A percentile compares a stretch with the other conserved stretches of the same genome.
phyloP scores from a whole-genome alignment of 1,284 basidiomycete species.

The Ustilago nuda region DNA sequence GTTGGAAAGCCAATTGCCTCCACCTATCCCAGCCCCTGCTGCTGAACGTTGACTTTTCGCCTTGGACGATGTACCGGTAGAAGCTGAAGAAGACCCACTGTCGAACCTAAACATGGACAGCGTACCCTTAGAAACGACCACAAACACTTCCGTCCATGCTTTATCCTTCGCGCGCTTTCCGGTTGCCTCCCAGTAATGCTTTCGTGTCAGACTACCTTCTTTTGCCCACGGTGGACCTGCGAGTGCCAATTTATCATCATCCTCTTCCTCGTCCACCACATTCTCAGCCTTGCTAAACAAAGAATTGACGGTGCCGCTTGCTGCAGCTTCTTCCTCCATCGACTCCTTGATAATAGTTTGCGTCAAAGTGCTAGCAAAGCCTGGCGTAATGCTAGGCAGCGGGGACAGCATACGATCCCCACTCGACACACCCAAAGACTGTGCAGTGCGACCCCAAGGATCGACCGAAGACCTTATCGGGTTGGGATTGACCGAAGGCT shows the following conservation, averaged over 20 bases:
- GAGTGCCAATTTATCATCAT: slow-evolving; percentile 90
- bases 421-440: slow-evolving; percentile 7
- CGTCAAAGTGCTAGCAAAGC: slow-evolving; percentile 93
- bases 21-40: slow-evolving; percentile 76
- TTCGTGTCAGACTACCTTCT: slow-evolving; percentile 92
- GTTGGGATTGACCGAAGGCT: slow-evolving; percentile 33
- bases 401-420: slow-evolving; percentile 18
- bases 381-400: slow-evolving; percentile 74
- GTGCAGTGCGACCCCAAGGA: slow-evolving; percentile 37
- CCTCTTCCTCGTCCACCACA: slow-evolving; percentile 37
- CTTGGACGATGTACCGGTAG: slow-evolving; percentile 4
- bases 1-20: slow-evolving; percentile 95
- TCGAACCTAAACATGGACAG: slow-evolving; percentile 83
- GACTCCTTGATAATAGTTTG: slow-evolving; percentile 95
- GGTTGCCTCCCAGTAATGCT: slow-evolving; percentile 89
- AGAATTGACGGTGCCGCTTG: slow-evolving; percentile 57
- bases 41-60: slow-evolving; percentile 8
- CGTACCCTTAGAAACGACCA: slow-evolving; percentile 92
- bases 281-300: slow-evolving; percentile 67
- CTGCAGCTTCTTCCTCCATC: slow-evolving; percentile 82
- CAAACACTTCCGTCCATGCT: slow-evolving; percentile 88
- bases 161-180: slow-evolving; percentile 86
- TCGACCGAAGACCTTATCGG: slow-evolving; percentile 44
- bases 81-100: slow-evolving; percentile 8
- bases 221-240: slow-evolving; percentile 98